Base-by-base conservation (phyloP, 345 rosid species). In the Eucalyptus curtisii region DNA sequence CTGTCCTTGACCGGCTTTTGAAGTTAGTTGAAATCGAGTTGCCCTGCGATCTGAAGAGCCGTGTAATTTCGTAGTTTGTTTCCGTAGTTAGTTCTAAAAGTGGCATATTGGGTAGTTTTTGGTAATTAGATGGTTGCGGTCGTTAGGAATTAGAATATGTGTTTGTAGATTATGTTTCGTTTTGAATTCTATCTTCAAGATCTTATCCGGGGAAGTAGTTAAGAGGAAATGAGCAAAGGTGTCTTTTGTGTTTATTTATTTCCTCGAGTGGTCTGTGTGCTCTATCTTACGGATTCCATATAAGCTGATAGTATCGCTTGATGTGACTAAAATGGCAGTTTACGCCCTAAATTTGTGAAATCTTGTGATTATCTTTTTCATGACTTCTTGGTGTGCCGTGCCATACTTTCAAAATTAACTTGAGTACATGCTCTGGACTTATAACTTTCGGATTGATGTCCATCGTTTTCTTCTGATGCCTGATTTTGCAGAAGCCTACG, bases 401-500 rank as follows among this genome's bases (percentile, higher is more conserved):
- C 16, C 44, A 68, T 68, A 68, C 80, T 68, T 68, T 68, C 80
- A 17, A 68, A 19, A 68, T 20, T 68, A 19, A 68, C 80, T 33
- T 33, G 76, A 68, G 44, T 68, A 17, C 80, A 76, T 76, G 45
- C 47, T 20, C 47, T 37, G 82, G 82, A 19, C 82, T 37, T 76
- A 5, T 76, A 19, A 10, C 82, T 37, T 37, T 76, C 14, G 27
- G 47, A 76, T 76, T 76, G 45, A 37, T 37, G 82, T 40, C 82
- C 15, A 3, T 19, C 5, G 14, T 76, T 76, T 20, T 76, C 82
- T 76, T 76, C 47, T 37, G 82, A 76, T 76, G 82, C 82, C 82
- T 2, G 27, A 76, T 45, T n/a, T 59, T 42, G 52, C 91, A 89
- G 93, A 90, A 88, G 94, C 93, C 49, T 93, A 91, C 44, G 94